phyloP scores from a whole-genome alignment of 2,329 filamentous ascomycete genomes.

The Didymella arachidicola region DNA sequence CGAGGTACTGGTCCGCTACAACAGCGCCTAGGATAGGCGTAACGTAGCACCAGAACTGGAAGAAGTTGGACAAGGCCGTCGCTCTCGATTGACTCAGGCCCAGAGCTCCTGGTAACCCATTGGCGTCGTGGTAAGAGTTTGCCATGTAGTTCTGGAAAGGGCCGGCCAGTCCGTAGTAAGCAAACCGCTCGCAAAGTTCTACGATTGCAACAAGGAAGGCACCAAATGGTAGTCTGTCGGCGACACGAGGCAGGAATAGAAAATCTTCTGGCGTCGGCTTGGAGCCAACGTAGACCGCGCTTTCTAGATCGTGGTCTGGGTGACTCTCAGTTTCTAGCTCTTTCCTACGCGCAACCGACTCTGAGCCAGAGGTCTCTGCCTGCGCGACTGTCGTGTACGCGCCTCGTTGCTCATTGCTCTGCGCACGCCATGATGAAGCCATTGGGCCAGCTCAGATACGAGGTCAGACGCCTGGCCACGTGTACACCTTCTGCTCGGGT shows the following conservation, averaged over 20 bases:
- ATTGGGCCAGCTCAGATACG: constrained; percentile 17
- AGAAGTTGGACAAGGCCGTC: constrained; percentile 57
- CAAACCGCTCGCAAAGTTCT: constrained; percentile 59
- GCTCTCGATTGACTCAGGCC: constrained; percentile 54
- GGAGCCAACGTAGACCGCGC: constrained; percentile 31
- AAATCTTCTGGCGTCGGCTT: constrained; percentile 39
- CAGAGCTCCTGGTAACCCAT: constrained; percentile 53
- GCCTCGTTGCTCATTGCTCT: constrained; percentile 29
- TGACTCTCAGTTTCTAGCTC: constrained; percentile 16
- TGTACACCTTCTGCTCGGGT: neutral
- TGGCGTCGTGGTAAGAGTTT: constrained; percentile 50
- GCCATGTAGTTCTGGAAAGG: constrained; percentile 61
- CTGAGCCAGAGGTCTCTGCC: constrained; percentile 32
- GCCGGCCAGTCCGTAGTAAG: constrained; percentile 56
- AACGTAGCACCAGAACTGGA: constrained; percentile 60
- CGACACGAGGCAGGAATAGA: constrained; percentile 43
- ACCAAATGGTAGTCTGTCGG: constrained; percentile 55
- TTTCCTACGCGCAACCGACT: constrained; percentile 29
- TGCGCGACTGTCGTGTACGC: constrained; percentile 46
- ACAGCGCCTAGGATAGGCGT: constrained; percentile 59
- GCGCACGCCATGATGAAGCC: constrained; percentile 32
- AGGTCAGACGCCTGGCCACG: neutral
- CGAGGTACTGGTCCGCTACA: constrained; percentile 72
- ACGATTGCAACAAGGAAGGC: constrained; percentile 59
- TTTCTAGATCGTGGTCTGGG: constrained; percentile 6